Conservation (phyloP, 1,139 yeast species). For the Scheffersomyces segobiensis region DNA sequence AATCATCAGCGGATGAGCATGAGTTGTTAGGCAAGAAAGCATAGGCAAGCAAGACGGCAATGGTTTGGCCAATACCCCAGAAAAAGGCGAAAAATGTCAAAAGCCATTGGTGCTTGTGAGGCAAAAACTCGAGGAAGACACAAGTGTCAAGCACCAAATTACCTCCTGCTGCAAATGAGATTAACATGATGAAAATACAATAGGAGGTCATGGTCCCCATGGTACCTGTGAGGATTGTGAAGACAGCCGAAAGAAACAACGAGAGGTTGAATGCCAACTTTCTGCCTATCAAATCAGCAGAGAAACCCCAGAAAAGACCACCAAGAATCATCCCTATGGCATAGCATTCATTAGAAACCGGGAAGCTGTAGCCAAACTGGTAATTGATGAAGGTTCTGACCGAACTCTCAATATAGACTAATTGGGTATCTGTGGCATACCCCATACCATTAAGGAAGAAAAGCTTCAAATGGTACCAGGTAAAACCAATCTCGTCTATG, state of each 20-base stretch:
- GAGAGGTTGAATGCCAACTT: slow-evolving; percentile 37
- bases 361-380: slow-evolving; percentile 39
- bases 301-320: slow-evolving; percentile 36
- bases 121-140: slow-evolving; percentile 29
- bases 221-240: slow-evolving; percentile 28
- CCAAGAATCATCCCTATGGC: slow-evolving; percentile 55
- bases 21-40: slow-evolving; percentile 32
- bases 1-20: slow-evolving; percentile 26
- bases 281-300: slow-evolving; percentile 27
- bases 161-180: slow-evolving; percentile 30
- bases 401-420: slow-evolving; percentile 41
- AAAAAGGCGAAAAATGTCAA: slow-evolving; percentile 40
- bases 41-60: slow-evolving; percentile 32
- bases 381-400: slow-evolving; percentile 42
- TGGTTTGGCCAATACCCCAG: slow-evolving; percentile 39
- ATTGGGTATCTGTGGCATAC: slow-evolving; percentile 62
- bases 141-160: slow-evolving; percentile 33
- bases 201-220: slow-evolving; percentile 31
- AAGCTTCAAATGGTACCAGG: slow-evolving; percentile 46
- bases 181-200: slow-evolving; percentile 24
- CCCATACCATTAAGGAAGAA: slow-evolving; percentile 59
- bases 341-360: slow-evolving; percentile 26
- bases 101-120: slow-evolving; percentile 29
- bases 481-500: slow-evolving; percentile 53
- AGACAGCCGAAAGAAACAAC: slow-evolving; percentile 22